Percentiles rank a stretch among this genome's conserved stretches.
Conservation (phyloP, 306 rosid species). For the Mimosa pudica region DNA sequence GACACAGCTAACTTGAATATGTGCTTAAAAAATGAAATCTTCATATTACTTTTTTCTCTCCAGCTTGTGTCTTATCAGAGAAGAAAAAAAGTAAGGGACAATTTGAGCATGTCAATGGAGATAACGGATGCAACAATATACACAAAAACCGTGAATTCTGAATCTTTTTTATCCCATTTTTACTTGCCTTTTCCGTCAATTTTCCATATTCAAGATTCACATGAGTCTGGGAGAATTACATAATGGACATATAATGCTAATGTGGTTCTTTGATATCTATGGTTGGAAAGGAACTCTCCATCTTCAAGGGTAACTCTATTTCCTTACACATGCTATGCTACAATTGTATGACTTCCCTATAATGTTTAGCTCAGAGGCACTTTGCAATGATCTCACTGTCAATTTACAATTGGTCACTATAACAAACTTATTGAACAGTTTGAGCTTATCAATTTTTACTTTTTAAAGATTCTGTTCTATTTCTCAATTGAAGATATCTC, state of each 20-base stretch:
- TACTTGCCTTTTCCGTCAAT: background rate
- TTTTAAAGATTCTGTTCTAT: background rate
- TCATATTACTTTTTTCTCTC: background rate
- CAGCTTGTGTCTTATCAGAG: background rate
- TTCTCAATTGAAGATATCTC: conserved; percentile 4
- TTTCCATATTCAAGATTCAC: background rate
- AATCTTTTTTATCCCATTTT: background rate
- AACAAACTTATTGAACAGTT: background rate
- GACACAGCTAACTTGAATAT: background rate
- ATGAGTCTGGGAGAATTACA: background rate
- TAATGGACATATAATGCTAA: background rate
- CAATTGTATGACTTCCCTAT: background rate
- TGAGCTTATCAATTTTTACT: background rate
- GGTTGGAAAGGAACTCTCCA: background rate
- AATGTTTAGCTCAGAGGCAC: background rate
- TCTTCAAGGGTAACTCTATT: background rate
- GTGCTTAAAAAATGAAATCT: background rate
- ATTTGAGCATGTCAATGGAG: background rate
- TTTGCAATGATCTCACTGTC: background rate
- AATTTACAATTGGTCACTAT: background rate
- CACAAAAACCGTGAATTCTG: background rate
- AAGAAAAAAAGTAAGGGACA: too few species aligned
- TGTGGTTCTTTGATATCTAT: background rate
- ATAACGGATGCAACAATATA: background rate
- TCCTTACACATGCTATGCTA: background rate